Evolutionary conservation across 2,329 filamentous ascomycete genomes (phyloP).

Genomic region (Fonsecaea monophora): DNA sequence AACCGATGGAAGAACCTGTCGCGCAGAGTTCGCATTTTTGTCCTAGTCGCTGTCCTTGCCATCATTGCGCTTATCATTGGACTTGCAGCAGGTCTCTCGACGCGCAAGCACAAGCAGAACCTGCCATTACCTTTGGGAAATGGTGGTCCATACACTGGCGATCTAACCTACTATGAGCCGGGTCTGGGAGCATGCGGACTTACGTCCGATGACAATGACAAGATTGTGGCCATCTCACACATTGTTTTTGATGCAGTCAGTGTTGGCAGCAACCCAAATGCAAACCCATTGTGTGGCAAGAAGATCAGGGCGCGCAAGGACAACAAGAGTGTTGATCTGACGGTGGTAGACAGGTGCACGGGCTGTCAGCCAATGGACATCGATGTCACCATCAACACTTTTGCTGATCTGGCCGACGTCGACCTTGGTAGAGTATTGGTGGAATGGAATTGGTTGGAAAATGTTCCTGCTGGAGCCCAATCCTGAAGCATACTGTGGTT

Average conservation of each 20-base stretch:
- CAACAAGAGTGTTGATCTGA: constrained; percentile 64
- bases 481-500: constrained; percentile 6
- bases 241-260: constrained; percentile 68
- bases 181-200: constrained; percentile 73
- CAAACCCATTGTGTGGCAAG: constrained; percentile 71
- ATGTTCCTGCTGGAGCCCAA: constrained; percentile 41
- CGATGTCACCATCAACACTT: constrained; percentile 58
- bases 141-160: constrained; percentile 63
- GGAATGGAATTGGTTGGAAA: constrained; percentile 60
- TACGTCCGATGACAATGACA: constrained; percentile 60
- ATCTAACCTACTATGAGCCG: constrained; percentile 73
- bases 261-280: constrained; percentile 63
- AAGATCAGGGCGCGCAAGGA: constrained; percentile 67
- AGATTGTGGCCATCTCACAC: constrained; percentile 71
- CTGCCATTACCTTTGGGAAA: constrained; percentile 60
- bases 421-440: constrained; percentile 57
- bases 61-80: constrained; percentile 36
- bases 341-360: constrained; percentile 71
- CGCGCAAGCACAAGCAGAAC: constrained; percentile 43
- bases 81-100: constrained; percentile 37
- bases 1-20: constrained; percentile 31
- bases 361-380: constrained; percentile 58
- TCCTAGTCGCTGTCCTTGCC: constrained; percentile 28
- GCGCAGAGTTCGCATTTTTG: constrained; percentile 31
- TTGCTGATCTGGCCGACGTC: constrained; percentile 55